Conservation (phyloP, 441 rosid species). For the Arabidopsis hybrid region DNA sequence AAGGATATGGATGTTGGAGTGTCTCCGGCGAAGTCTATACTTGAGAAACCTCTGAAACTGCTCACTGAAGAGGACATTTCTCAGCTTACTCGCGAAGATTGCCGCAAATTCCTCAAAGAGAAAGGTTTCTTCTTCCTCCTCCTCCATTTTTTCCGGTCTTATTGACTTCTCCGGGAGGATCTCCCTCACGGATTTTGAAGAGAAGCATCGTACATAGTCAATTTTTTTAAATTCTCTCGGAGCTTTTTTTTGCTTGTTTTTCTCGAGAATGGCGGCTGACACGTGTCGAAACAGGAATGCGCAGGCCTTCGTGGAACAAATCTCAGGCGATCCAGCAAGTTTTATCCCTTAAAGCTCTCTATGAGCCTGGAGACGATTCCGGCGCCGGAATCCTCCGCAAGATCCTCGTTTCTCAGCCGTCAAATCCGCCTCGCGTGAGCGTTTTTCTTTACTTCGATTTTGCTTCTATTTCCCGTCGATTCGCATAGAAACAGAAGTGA, state of each 20-base stretch:
- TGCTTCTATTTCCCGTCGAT: background rate
- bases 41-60: slow-evolving; percentile 81
- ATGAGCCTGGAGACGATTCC: slow-evolving; percentile 76
- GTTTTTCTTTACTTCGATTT: background rate
- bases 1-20: slow-evolving; percentile 60
- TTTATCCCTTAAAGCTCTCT: slow-evolving; percentile 84
- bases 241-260: background rate
- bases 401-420: slow-evolving; percentile 59
- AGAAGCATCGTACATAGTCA: background rate
- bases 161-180: slow-evolving; percentile 31
- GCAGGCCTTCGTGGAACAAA: slow-evolving; percentile 99
- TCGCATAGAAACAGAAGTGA: background rate
- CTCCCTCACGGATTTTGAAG: slow-evolving; percentile 43
- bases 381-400: slow-evolving; percentile 72
- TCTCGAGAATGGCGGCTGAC: slow-evolving; percentile 51
- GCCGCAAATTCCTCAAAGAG: slow-evolving; percentile 93
- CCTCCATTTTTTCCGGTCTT: slow-evolving; percentile 14
- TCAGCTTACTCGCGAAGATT: slow-evolving; percentile 97
- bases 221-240: slow-evolving; percentile 14
- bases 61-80: slow-evolving; percentile 98
- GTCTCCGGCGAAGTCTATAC: slow-evolving; percentile 67
- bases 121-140: slow-evolving; percentile 62
- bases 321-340: slow-evolving; percentile 99
- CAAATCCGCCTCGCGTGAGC: slow-evolving; percentile 55
- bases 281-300: slow-evolving; percentile 92